These are phyloP conservation scores for Primulina huaijiensis DNA, from an alignment of 257 asterid genomes.

Conservation along the genomic window DNA sequence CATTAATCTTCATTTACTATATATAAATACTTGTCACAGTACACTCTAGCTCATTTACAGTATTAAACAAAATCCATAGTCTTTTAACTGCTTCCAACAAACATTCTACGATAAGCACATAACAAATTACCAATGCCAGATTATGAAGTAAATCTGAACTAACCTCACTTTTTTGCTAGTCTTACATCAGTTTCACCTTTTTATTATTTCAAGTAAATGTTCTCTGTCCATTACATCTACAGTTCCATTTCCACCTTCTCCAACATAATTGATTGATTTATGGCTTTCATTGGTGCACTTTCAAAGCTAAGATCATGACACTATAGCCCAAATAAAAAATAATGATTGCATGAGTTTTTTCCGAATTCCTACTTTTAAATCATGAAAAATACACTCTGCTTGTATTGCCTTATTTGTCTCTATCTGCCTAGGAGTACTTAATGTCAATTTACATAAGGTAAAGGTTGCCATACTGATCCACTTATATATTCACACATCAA, in stretches of 20 bases:
- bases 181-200: neutral
- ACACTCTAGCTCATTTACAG: neutral
- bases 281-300: neutral
- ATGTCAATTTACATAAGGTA: constrained; percentile 5
- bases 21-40: neutral
- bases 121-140: neutral
- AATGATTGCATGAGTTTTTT: neutral
- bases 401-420: neutral
- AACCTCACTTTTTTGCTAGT: neutral
- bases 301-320: neutral
- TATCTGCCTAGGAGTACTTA: constrained; percentile 1
- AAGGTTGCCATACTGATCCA: constrained; percentile 8
- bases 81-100: neutral
- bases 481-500: constrained; percentile 5
- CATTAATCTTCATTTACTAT: neutral
- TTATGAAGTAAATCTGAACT: neutral
- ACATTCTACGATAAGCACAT: neutral
- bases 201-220: neutral
- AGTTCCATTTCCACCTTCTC: constrained; percentile 1
- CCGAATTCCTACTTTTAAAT: neutral
- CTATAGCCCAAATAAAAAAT: neutral
- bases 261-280: neutral
- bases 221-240: neutral
- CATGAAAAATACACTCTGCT: neutral
- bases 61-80: too few species aligned